Evolutionary conservation across 2,329 filamentous ascomycete species (phyloP).

Genomic region (Fusarium incarnatum): DNA sequence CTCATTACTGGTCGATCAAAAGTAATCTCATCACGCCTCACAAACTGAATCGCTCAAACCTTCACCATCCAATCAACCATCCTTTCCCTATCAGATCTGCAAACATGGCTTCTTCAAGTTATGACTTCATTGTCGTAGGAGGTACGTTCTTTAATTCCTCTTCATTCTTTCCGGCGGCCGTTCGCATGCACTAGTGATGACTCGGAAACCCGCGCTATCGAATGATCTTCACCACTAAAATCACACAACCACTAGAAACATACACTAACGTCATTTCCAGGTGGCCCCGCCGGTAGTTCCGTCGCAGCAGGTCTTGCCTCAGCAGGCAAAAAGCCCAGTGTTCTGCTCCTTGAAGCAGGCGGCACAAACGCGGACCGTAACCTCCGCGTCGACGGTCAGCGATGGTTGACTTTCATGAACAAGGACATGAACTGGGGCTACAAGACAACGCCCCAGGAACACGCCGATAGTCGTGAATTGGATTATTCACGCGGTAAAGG

Average conservation of each 20-base stretch:
- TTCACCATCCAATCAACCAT: background rate
- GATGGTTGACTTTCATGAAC: constrained; percentile 64
- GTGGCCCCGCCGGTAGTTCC: constrained; percentile 68
- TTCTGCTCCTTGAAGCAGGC: constrained; percentile 73
- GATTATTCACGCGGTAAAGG: constrained; percentile 63
- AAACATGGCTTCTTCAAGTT: constrained; percentile 21
- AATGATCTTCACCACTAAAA: background rate
- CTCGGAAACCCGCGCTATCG: background rate
- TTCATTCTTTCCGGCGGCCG: background rate
- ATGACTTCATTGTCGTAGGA: constrained; percentile 41
- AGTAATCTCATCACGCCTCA: background rate
- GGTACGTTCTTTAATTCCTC: constrained; percentile 22
- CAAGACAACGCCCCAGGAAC: constrained; percentile 60
- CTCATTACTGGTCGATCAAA: background rate
- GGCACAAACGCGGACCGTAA: constrained; percentile 58
- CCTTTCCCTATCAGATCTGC: background rate
- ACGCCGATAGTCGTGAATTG: constrained; percentile 57
- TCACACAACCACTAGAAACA: background rate
- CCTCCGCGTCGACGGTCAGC: constrained; percentile 64
- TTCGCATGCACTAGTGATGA: no score
- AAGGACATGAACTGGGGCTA: constrained; percentile 65
- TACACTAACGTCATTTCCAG: constrained; percentile 1
- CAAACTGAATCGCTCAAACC: background rate
- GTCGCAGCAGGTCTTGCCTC: constrained; percentile 65
- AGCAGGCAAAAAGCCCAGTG: constrained; percentile 58